A percentile compares a stretch with the other conserved stretches of the same genome.
Evolutionary conservation across 306 rosid species (phyloP).

Genomic region (Nissolia schottii): DNA sequence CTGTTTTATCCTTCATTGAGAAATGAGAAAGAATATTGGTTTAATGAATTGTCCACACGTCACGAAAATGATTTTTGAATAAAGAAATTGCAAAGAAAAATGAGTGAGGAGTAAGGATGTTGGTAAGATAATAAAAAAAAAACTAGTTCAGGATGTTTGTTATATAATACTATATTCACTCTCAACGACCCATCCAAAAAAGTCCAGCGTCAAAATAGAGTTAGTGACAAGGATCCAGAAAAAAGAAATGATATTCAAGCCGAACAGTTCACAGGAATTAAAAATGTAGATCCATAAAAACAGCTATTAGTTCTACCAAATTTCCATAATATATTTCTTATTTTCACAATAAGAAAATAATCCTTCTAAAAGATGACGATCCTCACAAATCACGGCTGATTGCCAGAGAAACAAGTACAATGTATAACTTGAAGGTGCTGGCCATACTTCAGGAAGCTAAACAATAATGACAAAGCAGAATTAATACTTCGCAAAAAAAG

Average conservation of each 20-base stretch:
- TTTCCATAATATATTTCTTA: not conserved
- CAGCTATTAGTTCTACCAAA: not conserved
- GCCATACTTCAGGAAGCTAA: not conserved
- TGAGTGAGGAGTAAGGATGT: not conserved
- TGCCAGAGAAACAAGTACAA: not conserved
- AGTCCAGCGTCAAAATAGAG: not conserved
- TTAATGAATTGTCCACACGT: not conserved
- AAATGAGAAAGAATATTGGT: not conserved
- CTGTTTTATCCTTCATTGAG: not conserved
- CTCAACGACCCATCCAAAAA: not conserved
- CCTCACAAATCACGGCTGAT: not conserved
- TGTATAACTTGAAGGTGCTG: not conserved
- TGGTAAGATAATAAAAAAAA: not conserved
- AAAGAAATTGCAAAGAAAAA: not conserved
- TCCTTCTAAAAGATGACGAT: not conserved
- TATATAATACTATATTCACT: not conserved
- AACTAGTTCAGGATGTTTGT: not conserved
- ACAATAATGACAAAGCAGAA: not conserved
- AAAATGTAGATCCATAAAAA: not conserved
- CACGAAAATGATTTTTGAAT: not conserved
- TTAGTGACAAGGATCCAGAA: not conserved
- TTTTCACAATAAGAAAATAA: not conserved
- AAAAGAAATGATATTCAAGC: not conserved
- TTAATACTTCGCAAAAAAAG: not conserved
- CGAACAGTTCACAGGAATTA: not conserved